Conservation (phyloP, 1,139 yeast species). For the Saccharomyces pastorianus region DNA sequence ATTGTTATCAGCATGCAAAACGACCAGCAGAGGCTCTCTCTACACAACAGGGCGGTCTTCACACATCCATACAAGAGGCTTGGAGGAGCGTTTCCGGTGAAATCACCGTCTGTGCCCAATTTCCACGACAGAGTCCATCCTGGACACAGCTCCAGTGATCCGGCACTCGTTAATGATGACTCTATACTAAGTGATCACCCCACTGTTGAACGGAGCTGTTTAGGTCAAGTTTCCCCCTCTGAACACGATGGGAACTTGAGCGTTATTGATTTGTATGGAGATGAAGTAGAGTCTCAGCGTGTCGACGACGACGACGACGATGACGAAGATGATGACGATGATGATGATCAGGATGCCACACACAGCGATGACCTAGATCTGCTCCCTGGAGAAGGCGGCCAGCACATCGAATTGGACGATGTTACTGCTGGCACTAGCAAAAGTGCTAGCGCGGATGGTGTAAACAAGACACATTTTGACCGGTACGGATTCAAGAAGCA, state of each 20-base stretch:
- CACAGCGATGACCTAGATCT: background rate
- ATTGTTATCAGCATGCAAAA: background rate
- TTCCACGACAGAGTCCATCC: conserved; percentile 14
- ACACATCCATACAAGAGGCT: conserved; percentile 2
- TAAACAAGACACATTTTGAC: conserved; percentile 39
- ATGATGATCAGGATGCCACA: conserved; percentile 6
- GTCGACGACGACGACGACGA: conserved; percentile 4
- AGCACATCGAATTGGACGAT: background rate
- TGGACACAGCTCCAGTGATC: conserved; percentile 1
- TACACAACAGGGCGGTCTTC: conserved; percentile 3
- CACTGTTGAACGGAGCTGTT: conserved; percentile 1
- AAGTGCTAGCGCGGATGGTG: conserved; percentile 18
- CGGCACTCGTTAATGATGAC: background rate
- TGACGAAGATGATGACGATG: conserved; percentile 3
- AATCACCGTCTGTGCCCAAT: conserved; percentile 29
- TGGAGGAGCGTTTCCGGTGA: conserved; percentile 10
- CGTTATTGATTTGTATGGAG: conserved; percentile 26
- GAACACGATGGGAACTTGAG: conserved; percentile 13
- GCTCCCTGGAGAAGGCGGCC: background rate
- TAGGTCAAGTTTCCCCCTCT: background rate
- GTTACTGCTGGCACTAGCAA: background rate
- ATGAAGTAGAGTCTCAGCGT: conserved; percentile 17
- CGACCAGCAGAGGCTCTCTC: conserved; percentile 5
- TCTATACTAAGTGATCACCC: background rate
- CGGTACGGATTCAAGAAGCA: conserved; percentile 79